Conservation (phyloP, 208 protist genomes). For the Trypanosomatidae sp. region DNA sequence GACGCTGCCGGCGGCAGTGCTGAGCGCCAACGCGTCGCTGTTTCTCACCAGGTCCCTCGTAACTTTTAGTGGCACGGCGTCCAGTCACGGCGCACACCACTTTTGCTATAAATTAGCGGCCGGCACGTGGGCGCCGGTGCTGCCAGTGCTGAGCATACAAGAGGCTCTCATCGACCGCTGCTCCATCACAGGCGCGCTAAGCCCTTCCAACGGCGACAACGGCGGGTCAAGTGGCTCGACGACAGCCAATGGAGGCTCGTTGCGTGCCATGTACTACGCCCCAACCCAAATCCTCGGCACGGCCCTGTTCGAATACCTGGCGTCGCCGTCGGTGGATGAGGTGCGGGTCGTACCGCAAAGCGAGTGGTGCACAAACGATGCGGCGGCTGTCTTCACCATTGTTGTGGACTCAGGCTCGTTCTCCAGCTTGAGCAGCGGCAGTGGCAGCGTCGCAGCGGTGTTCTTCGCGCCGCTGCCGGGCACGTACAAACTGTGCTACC, state of each 20-base stretch:
- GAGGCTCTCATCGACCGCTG: constrained; percentile 39
- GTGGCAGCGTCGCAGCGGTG: constrained; percentile 16
- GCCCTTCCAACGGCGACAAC: constrained; percentile 34
- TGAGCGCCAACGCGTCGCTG: constrained; percentile 27
- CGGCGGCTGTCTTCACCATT: constrained; percentile 50
- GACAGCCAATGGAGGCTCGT: constrained; percentile 15
- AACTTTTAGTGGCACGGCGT: constrained; percentile 43
- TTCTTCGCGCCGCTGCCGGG: constrained; percentile 56
- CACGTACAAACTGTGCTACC: constrained; percentile 87
- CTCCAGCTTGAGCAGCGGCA: constrained; percentile 8
- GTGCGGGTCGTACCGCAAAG: constrained; percentile 70
- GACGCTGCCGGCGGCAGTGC: constrained; percentile 55
- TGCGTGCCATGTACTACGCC: constrained; percentile 86
- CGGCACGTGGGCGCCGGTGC: constrained; percentile 83
- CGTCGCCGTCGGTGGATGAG: constrained; percentile 32
- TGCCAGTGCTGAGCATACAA: constrained; percentile 46
- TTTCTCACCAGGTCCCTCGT: constrained; percentile 37
- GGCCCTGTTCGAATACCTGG: constrained; percentile 12
- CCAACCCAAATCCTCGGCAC: constrained; percentile 45
- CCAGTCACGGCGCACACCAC: constrained; percentile 41
- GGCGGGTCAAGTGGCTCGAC: not conserved
- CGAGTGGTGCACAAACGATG: constrained; percentile 55
- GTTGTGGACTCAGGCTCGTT: constrained; percentile 12
- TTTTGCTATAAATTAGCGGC: constrained; percentile 73
- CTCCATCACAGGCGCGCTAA: constrained; percentile 22